Evolutionary conservation across 164 flowering plant species (phyloP), one percentile per base, ranked within the genome.

Genomic region (Piper longum): DNA sequence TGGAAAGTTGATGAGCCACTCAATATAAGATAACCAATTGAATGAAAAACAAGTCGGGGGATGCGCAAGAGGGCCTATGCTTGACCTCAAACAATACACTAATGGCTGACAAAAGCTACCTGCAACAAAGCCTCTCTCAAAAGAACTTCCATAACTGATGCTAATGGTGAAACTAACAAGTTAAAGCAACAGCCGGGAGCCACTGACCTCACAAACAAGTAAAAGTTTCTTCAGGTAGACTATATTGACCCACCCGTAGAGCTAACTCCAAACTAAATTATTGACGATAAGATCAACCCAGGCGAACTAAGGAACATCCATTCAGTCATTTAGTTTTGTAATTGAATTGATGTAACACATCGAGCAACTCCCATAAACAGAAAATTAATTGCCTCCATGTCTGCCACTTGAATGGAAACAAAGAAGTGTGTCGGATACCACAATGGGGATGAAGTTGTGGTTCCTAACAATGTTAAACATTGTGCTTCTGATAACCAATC

Each of bases 1-100:
- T 91, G 95, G 78, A 84, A 80, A 71, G 59, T 64, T 79, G 75
- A 78, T 73, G 69, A 40, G 54, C 17, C 58, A 57, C 57, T 54
- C 59, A 65, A 70, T 60, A 62, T 63, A 74, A 66, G 69, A 69
- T 17, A 58, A 72, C 13, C 3, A 61, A 48, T 48, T 48, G 41
- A 62, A 36, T 41, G 59, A 41, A 41, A 19, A 55, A 57, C 26
- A 12, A 64, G 59, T 54, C 45, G 62, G 64, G 14, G 56, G 44
- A 40, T 16, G 18, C 69, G 56, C 69, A 57, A 52, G 42, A 61
- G 64, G 59, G 63, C 59, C 65, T 57, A 40, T 19, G 58, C 61
- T 48, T 65, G 63, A 60, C 66, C 73, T 66, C 60, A 48, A 55
- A 11, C 48, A 56, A 57, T 63, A 63, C 66, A 39, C 60, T 55